phyloP scores from a whole-genome alignment of 345 rosid genomes.

The Erodium maritimum region DNA sequence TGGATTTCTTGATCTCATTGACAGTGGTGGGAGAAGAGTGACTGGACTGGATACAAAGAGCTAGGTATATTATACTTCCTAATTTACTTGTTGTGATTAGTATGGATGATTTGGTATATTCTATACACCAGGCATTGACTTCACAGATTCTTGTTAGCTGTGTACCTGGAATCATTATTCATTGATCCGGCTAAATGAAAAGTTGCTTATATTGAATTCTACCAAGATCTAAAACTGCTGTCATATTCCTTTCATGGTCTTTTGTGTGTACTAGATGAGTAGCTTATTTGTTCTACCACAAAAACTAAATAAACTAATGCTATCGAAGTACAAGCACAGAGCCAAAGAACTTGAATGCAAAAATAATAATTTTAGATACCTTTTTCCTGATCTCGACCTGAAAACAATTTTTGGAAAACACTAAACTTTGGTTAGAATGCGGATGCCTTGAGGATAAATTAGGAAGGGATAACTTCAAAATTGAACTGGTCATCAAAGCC shows the following conservation, averaged over 20 bases:
- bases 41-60: constrained; percentile 99
- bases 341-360: too few relatives aligned
- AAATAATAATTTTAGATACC: too few relatives aligned
- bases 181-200: background rate
- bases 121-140: too few relatives aligned
- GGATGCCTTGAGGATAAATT: too few relatives aligned
- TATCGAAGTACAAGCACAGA: background rate
- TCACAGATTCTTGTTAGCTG: background rate
- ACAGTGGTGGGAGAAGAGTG: constrained; percentile 99
- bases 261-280: background rate
- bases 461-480: too few relatives aligned
- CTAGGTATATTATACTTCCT: constrained; percentile 49
- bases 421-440: too few relatives aligned
- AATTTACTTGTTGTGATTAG: background rate
- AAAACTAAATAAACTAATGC: background rate
- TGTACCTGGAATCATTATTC: background rate
- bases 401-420: too few relatives aligned
- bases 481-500: too few relatives aligned
- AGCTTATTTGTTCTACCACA: background rate
- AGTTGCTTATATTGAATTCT: background rate
- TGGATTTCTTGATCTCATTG: constrained; percentile 73
- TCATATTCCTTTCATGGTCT: background rate
- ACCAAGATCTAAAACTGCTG: background rate
- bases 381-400: too few relatives aligned
- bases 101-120: background rate